Evolutionary conservation across 2,329 filamentous ascomycete genomes (phyloP).

Genomic region (Aspergillus nomiae): DNA sequence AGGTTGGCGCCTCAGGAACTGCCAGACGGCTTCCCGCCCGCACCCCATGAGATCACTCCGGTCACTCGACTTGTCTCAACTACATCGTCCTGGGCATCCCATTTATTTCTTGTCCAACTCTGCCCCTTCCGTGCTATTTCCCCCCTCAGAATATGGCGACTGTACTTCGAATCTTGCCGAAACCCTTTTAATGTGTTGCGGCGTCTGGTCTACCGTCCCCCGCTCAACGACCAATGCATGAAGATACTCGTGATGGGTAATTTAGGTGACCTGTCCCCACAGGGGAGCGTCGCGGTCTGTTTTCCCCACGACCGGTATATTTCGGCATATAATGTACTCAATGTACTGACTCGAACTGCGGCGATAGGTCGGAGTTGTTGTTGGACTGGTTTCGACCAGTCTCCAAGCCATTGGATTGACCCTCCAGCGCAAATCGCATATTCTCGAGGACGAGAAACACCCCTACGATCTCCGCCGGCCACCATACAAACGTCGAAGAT

Average conservation of each 20-base stretch:
- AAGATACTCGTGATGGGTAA: slow-evolving; percentile 61
- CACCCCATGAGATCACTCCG: slow-evolving; percentile 14
- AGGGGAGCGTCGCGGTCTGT: slow-evolving; percentile 74
- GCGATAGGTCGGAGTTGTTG: slow-evolving; percentile 80
- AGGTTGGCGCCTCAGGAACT: slow-evolving; percentile 3
- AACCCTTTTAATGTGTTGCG: slow-evolving; percentile 16
- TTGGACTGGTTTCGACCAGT: slow-evolving; percentile 90
- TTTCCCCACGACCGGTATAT: neutral
- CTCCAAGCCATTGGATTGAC: slow-evolving; percentile 94
- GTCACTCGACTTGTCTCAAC: slow-evolving; percentile 11
- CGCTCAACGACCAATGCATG: slow-evolving; percentile 35
- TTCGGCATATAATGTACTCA: neutral
- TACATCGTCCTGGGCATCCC: neutral
- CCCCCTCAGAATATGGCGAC: slow-evolving; percentile 9
- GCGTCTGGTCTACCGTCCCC: slow-evolving; percentile 13
- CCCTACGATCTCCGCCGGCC: slow-evolving; percentile 76
- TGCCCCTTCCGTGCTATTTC: neutral
- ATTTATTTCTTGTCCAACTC: neutral
- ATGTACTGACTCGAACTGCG: slow-evolving; percentile 19
- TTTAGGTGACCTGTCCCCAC: slow-evolving; percentile 74
- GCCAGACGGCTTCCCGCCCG: slow-evolving; percentile 6
- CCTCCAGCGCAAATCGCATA: slow-evolving; percentile 95
- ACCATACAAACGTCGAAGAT: slow-evolving; percentile 85
- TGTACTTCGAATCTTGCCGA: slow-evolving; percentile 7
- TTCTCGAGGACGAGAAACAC: slow-evolving; percentile 93